phyloP scores from a whole-genome alignment of 306 rosid species.

The Mimosa pudica region DNA sequence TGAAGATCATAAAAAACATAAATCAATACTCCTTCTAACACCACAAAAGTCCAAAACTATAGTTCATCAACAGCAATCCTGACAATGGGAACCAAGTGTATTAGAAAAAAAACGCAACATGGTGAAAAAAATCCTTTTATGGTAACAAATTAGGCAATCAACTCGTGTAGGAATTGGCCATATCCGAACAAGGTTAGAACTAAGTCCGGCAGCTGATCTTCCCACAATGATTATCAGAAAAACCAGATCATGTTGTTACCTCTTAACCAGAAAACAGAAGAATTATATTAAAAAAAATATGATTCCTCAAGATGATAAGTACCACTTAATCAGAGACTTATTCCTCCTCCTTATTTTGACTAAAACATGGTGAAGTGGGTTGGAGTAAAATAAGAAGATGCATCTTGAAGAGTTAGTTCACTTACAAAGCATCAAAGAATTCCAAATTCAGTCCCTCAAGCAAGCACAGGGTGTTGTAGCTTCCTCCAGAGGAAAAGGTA shows the following conservation, averaged over 20 bases:
- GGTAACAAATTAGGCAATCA: slow-evolving; percentile 10
- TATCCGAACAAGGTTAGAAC: slow-evolving; percentile 25
- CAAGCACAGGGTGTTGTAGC: slow-evolving; percentile 45
- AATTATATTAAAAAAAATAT: slow-evolving; percentile 30
- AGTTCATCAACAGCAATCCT: slow-evolving; percentile 28
- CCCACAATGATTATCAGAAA: slow-evolving; percentile 29
- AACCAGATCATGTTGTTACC: slow-evolving; percentile 13
- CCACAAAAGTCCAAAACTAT: not conserved
- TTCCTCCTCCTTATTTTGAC: slow-evolving; percentile 1
- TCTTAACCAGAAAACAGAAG: slow-evolving; percentile 12
- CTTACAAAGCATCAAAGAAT: slow-evolving; percentile 36
- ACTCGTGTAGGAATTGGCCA: slow-evolving; percentile 20
- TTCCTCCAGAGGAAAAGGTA: slow-evolving; percentile 72
- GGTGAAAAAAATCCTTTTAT: slow-evolving; percentile 1
- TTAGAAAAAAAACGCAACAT: slow-evolving; percentile 7
- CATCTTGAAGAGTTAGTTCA: slow-evolving; percentile 36
- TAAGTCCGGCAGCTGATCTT: slow-evolving; percentile 13
- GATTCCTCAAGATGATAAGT: slow-evolving; percentile 35
- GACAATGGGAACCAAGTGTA: slow-evolving; percentile 19
- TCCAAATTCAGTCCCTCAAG: slow-evolving; percentile 51
- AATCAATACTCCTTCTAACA: slow-evolving; percentile 12
- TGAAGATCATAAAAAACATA: slow-evolving; percentile 8
- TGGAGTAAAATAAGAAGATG: slow-evolving; percentile 33
- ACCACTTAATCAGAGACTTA: slow-evolving; percentile 41
- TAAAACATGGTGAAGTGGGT: slow-evolving; percentile 29